Conservation (phyloP, 2,329 filamentous ascomycete species). For the Sporothrix phasma region DNA sequence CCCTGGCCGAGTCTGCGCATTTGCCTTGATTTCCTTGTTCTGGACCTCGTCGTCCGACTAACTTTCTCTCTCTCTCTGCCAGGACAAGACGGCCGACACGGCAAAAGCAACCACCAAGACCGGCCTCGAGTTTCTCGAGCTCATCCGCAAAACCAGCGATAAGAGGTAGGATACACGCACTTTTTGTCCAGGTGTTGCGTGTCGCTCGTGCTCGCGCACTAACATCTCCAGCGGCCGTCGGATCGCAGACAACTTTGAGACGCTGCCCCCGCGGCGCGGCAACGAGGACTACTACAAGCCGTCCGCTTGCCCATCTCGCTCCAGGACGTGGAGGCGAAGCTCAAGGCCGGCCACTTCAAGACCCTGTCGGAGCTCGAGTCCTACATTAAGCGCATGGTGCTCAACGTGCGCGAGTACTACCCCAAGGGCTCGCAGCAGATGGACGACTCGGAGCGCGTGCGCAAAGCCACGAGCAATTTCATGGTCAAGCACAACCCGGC, state of each 20-base stretch:
- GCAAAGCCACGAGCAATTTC: conserved; percentile 77
- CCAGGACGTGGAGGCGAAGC: conserved; percentile 63
- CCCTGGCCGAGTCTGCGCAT: too few relatives aligned
- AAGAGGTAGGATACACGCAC: conserved; percentile 63
- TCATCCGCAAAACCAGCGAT: conserved; percentile 65
- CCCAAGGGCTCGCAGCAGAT: conserved; percentile 61
- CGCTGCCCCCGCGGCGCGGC: conserved; percentile 52
- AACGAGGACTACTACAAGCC: conserved; percentile 66
- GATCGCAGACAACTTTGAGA: conserved; percentile 66
- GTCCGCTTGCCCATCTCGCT: conserved; percentile 73
- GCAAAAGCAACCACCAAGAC: conserved; percentile 58
- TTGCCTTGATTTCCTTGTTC: neutral
- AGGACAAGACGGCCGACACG: conserved; percentile 46
- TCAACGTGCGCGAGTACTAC: conserved; percentile 80
- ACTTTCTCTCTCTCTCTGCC: neutral
- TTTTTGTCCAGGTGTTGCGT: neutral
- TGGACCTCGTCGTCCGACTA: neutral
- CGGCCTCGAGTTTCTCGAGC: conserved; percentile 64
- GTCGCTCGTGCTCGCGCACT: neutral
- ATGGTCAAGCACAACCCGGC: conserved; percentile 83
- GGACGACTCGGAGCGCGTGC: conserved; percentile 75
- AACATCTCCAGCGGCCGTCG: conserved; percentile 49
- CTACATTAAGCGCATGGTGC: conserved; percentile 79
- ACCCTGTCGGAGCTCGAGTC: conserved; percentile 67
- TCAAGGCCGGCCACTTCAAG: conserved; percentile 57